Evolutionary conservation across 306 rosid species (phyloP), one percentile per base, ranked within the genome.

Genomic region (Canavalia gladiata): DNA sequence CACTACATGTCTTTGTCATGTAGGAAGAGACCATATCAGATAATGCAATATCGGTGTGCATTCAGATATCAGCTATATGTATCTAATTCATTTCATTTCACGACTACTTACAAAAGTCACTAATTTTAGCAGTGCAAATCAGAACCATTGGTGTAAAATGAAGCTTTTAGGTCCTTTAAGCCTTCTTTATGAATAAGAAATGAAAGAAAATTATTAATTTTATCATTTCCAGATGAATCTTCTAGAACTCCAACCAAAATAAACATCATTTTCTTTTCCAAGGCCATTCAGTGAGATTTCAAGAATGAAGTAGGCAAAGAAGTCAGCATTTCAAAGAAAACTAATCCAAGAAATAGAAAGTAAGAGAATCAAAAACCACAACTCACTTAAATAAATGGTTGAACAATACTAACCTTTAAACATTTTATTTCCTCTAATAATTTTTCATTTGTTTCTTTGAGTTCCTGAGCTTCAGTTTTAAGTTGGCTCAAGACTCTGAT

Each of bases 401-500:
- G 42, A 78, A 78, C 9, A 79, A 30, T 3, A 68, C 86, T 78
- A 56, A 93, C 99, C 99, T 95, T 95, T 60, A 90, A 86, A 72
- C 82, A 71, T 86, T 87, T 89, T 52, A 95, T 83, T 90, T 95
- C 98, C 86, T 90, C 94, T 28, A 75, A 79, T 68, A 95, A 79
- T 75, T 90, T 95, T 74, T 87, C 90, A 73, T 90, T 95, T 75
- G 91, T 87, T 70, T 88, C 87, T 88, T 84, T 87, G 47, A 95
- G 93, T 73, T 95, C 98, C 84, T 88, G 80, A 78, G 94, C 82
- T 88, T 95, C 98, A 60, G 78, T 79, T 86, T 85, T 93, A 33
- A 93, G 90, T 81, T 93, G 96, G 76, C 69, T 89, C 89, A 95
- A 87, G 52, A 89, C 90, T 90, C 93, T 87, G 78, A 95, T 83